Evolutionary conservation across 345 rosid genomes (phyloP).

Genomic region (Hibiscus mutabilis): DNA sequence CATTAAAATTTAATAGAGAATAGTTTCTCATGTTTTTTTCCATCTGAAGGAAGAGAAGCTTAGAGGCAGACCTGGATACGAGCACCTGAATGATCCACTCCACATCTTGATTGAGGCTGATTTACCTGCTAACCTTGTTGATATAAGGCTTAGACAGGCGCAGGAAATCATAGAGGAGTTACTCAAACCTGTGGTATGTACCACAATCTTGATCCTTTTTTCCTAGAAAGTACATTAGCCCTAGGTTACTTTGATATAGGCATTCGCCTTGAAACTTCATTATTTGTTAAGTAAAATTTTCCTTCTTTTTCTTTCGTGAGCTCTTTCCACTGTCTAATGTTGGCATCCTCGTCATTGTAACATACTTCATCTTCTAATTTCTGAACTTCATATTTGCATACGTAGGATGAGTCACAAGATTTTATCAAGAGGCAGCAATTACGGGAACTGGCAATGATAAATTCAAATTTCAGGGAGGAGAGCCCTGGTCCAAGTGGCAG

Average conservation of each 20-base stretch:
- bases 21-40: slow-evolving; percentile 11
- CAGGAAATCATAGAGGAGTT: slow-evolving; percentile 81
- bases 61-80: slow-evolving; percentile 67
- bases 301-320: background rate
- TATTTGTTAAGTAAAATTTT: background rate
- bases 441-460: slow-evolving; percentile 82
- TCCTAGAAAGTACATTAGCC: background rate
- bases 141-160: slow-evolving; percentile 56
- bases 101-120: slow-evolving; percentile 73
- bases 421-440: slow-evolving; percentile 91
- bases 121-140: slow-evolving; percentile 58
- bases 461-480: slow-evolving; percentile 88
- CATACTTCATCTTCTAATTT: background rate
- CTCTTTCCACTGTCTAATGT: background rate
- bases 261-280: background rate
- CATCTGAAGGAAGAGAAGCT: slow-evolving; percentile 57
- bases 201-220: slow-evolving; percentile 10
- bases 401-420: slow-evolving; percentile 95
- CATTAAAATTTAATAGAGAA: slow-evolving; percentile 1
- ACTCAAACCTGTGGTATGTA: slow-evolving; percentile 83
- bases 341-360: background rate
- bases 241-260: background rate
- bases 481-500: slow-evolving; percentile 96
- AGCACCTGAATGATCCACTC: slow-evolving; percentile 66
- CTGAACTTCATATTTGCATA: background rate